These are phyloP conservation scores for Penicillium taxi DNA, from an alignment of 495 filamentous ascomycete species.

Conservation along the genomic window DNA sequence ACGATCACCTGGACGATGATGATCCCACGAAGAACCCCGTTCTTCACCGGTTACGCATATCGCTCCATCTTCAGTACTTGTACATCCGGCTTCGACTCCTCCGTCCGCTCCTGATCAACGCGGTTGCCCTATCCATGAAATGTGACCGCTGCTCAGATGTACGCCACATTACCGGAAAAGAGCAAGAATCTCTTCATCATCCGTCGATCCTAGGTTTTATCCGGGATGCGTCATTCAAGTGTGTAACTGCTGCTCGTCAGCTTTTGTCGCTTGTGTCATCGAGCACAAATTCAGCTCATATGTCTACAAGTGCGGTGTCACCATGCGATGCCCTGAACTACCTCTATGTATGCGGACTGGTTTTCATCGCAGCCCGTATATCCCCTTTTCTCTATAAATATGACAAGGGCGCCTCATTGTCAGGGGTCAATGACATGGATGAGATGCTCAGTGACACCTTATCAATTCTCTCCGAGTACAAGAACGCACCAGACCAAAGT, in stretches of 20 bases:
- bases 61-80: slow-evolving; percentile 9
- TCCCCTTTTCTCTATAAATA: neutral
- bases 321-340: neutral
- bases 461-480: no score
- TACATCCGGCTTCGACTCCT: slow-evolving; percentile 15
- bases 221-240: slow-evolving; percentile 10
- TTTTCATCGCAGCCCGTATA: neutral
- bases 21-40: neutral
- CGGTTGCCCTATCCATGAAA: slow-evolving; percentile 3
- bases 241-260: slow-evolving; percentile 5
- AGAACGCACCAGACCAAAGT: no score
- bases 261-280: neutral
- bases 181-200: slow-evolving; percentile 1
- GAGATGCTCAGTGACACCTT: neutral
- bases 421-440: neutral
- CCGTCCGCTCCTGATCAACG: slow-evolving; percentile 9
- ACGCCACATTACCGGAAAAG: slow-evolving; percentile 4
- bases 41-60: slow-evolving; percentile 7
- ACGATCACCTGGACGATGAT: neutral
- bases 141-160: slow-evolving; percentile 4
- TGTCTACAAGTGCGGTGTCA: neutral
- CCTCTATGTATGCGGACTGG: neutral
- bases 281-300: neutral
- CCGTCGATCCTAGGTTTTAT: slow-evolving; percentile 4
- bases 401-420: neutral